Base-by-base conservation (phyloP, 208 protist species). In the Trypanosoma boissoni region DNA sequence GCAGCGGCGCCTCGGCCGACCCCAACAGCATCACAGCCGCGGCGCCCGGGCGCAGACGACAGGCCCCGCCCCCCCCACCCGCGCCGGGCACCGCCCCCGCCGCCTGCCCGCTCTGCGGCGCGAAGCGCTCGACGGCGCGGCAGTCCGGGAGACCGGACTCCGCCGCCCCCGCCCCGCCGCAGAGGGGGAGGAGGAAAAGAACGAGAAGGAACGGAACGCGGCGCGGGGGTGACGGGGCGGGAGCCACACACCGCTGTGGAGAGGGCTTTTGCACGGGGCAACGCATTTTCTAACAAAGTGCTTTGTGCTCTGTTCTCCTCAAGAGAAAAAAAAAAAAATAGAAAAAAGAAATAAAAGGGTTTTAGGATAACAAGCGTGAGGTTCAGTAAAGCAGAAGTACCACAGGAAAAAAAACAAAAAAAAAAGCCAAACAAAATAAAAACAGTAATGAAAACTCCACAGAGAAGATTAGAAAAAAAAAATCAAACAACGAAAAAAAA, bases 11-110 rank as follows among this genome's bases (percentile, higher is more conserved):
- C 34, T 72, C 68, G 6, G 68, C 31, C 16, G 63, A 69, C 16
- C 74, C 74, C 14, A 80, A 43, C 0, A 80, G 24, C 4, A 68
- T 23, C 24, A 32, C 24, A 10, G 31, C 48, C 3, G 28, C 46
- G 7, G 44, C 28, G n/a, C 39, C 48, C 28, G 54, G 26, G 26
- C 43, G 45, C 49, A 66, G 53, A 58, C 49, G 14, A 42, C 58
- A 58, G 18, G 53, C 53, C 2, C 58, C 21, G 49, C 32, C 46
- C 9, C 8, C 1, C 14, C 48, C 24, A 23, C 43, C 27, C 14
- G 26, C 18, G 14, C 2, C 36, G 24, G 23, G 31, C 43, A 4
- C 28, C n/a, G 14, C 24, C 31, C 46, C 2, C 12, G 26, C 12
- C 23, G 18, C 18, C 9, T n/a, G n/a, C n/a, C n/a, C n/a, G n/a